Conservation (phyloP, 352 stramenopile genomes). For the Phytophthora syringae region DNA sequence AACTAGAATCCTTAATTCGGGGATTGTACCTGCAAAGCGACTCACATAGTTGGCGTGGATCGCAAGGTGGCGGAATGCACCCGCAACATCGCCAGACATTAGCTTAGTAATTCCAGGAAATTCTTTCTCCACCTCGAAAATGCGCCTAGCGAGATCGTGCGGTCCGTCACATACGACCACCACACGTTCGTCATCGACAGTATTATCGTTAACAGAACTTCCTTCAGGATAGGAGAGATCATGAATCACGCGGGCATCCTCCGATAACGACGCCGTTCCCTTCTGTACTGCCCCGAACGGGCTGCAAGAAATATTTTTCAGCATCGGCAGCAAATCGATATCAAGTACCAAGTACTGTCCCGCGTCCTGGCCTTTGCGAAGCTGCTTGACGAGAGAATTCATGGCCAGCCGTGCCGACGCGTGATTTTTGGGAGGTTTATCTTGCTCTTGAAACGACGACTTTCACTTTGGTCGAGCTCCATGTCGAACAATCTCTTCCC, state of each 20-base stretch:
- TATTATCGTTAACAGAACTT: constrained; percentile 16
- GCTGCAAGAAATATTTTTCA: neutral
- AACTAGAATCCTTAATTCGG: constrained; percentile 5
- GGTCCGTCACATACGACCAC: constrained; percentile 7
- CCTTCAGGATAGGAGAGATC: neutral
- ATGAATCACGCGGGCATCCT: neutral
- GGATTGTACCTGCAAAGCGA: constrained; percentile 14
- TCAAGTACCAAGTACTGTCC: neutral
- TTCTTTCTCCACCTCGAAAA: constrained; percentile 17
- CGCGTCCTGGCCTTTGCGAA: neutral
- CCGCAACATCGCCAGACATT: constrained; percentile 19
- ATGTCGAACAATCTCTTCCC: constrained; percentile 10
- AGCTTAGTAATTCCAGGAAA: constrained; percentile 18
- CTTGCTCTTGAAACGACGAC: neutral
- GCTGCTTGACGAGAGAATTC: neutral
- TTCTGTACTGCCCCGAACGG: neutral
- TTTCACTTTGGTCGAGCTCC: constrained; percentile 1
- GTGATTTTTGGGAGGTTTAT: neutral
- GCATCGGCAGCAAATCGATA: neutral
- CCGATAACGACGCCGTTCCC: neutral
- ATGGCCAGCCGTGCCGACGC: neutral
- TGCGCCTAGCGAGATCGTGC: constrained; percentile 1
- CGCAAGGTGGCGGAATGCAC: constrained; percentile 9
- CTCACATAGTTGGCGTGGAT: constrained; percentile 15
- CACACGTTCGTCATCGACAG: constrained; percentile 5